Base-by-base conservation (phyloP, 2,329 filamentous ascomycete species). In the Hymenotorrendiella dingleyae region DNA sequence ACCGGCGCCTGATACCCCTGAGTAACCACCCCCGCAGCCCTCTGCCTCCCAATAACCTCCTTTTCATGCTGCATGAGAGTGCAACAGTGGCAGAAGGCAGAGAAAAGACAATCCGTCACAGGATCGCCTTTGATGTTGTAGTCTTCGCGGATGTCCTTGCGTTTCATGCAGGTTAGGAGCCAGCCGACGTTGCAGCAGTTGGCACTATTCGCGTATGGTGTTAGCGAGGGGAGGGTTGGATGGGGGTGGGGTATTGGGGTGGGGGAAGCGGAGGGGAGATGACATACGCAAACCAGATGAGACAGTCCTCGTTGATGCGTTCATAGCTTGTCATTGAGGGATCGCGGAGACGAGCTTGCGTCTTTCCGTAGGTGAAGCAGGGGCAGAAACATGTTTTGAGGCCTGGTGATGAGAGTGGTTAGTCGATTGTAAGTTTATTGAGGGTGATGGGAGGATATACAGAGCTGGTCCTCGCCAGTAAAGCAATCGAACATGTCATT, bases 21-120 rank as follows among this genome's bases (percentile, higher is more conserved):
- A 21, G 41, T 27, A n/a, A 30, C 42, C 24, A 48, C 40, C 36
- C 50, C 53, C 6, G 33, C 17, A 7, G 36, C 14, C 16, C 32
- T 29, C 9, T 40, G 43, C 11, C 49, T 45, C 7, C 26, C 42
- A 19, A 54, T 43, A 19, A 56, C 47, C 22, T 59, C 57, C 40
- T 56, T 57, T 47, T 58, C 55, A 6, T 52, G 47, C 26, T 57
- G 55, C 8, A 58, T 54, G 6, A 59, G 22, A 3, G 50, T 36
- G 40, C 57, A 58, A 42, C 55, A 58, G n/a, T 40, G 40, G 41
- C 57, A 59, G 49, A 61, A 68, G 28, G 55, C 58, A 20, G 62
- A 61, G 22, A 59, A 55, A n/a, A 66, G 56, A 42, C 64, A 67
- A 22, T 59, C 61, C 2, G 58, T 49, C 4, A 65, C 54, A 1